These are phyloP conservation scores for Gorgonomyces haynaldii DNA, from an alignment of 192 early-diverging fungal genomes.

Conservation along the genomic window DNA sequence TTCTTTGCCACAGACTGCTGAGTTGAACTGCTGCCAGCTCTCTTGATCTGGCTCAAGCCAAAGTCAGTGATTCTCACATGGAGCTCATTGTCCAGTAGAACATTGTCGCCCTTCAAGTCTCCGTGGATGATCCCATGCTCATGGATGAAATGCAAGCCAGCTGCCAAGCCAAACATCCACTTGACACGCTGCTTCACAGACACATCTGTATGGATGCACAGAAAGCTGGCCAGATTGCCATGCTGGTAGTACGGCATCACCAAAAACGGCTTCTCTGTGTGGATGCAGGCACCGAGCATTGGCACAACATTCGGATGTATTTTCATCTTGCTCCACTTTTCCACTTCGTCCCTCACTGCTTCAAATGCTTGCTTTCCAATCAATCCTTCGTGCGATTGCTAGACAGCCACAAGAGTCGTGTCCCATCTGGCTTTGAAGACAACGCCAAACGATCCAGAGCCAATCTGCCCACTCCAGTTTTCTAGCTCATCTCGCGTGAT, in stretches of 20 bases:
- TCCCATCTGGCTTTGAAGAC: no score
- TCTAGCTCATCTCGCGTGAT: no score
- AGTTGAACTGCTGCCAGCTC: no score
- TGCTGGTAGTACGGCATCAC: slow-evolving; percentile 22
- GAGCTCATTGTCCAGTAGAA: slow-evolving; percentile 12
- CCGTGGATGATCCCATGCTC: slow-evolving; percentile 14
- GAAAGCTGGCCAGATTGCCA: slow-evolving; percentile 17
- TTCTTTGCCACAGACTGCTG: not conserved
- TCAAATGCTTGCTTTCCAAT: no score
- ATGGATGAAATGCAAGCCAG: slow-evolving; percentile 27
- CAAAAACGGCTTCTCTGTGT: slow-evolving; percentile 27
- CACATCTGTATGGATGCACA: slow-evolving; percentile 6
- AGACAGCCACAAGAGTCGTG: no score
- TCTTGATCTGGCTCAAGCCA: slow-evolving; percentile 6
- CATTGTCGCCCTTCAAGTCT: slow-evolving; percentile 20
- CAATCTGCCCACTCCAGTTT: no score
- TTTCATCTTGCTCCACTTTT: no score
- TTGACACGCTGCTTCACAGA: slow-evolving; percentile 1
- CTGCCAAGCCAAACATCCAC: slow-evolving; percentile 21
- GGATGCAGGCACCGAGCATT: slow-evolving; percentile 27
- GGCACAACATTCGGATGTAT: slow-evolving; percentile 28
- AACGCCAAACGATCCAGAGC: no score
- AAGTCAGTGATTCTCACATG: not conserved
- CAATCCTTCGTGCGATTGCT: no score
- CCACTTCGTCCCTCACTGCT: no score